These are phyloP conservation scores for Exophiala sp. DNA, from an alignment of 2,329 filamentous ascomycete species.

Conservation along the genomic window DNA sequence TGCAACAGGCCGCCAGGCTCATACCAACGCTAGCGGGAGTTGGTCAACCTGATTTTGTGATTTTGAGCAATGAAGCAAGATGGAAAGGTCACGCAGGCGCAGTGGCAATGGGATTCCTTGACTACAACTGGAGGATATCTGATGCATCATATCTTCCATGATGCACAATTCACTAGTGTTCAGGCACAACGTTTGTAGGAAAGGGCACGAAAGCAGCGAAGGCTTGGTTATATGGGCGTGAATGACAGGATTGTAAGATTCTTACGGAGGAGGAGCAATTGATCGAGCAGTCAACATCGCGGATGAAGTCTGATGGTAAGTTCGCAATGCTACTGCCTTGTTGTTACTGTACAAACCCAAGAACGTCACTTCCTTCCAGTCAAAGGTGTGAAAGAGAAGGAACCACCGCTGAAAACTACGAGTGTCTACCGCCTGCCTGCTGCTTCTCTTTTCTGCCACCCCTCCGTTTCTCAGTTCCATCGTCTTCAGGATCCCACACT, in stretches of 20 bases:
- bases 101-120: constrained; percentile 55
- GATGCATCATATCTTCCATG: constrained; percentile 42
- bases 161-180: neutral
- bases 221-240: no score
- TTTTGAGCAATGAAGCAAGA: constrained; percentile 45
- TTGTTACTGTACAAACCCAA: neutral
- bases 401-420: neutral
- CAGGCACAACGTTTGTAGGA: neutral
- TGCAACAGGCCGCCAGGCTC: constrained; percentile 51
- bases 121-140: constrained; percentile 52
- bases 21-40: constrained; percentile 55
- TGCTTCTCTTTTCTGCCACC: constrained; percentile 23
- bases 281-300: no score
- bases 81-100: constrained; percentile 53
- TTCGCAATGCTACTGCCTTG: neutral
- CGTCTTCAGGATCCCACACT: constrained; percentile 4
- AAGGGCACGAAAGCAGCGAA: neutral
- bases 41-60: constrained; percentile 57
- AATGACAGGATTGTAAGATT: no score
- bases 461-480: constrained; percentile 15
- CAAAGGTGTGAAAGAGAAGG: neutral
- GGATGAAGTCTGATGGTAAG: neutral
- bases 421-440: neutral
- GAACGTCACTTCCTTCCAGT: neutral
- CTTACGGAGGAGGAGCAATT: no score